These are phyloP conservation scores for Nephelium lappaceum DNA, from an alignment of 345 rosid genomes.

Conservation along the genomic window DNA sequence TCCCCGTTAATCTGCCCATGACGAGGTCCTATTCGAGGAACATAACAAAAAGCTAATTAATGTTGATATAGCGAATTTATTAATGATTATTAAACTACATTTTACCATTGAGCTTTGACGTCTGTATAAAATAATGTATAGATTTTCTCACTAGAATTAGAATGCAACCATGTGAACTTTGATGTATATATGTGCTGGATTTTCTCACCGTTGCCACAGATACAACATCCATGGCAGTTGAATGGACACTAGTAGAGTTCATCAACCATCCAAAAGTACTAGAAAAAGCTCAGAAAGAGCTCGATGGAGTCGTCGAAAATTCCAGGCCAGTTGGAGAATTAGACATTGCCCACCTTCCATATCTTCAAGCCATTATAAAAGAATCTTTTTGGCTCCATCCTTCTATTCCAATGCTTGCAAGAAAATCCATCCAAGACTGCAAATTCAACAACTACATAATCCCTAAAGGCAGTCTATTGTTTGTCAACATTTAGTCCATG, in stretches of 20 bases:
- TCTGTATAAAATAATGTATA: too few relatives aligned
- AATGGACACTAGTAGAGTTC: constrained; percentile 52
- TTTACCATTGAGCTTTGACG: too few relatives aligned
- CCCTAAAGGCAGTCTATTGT: background rate
- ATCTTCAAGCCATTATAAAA: constrained; percentile 46
- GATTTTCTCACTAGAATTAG: too few relatives aligned
- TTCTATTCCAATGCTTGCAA: constrained; percentile 41
- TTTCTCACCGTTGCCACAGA: constrained; percentile 53
- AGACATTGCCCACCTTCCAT: constrained; percentile 36
- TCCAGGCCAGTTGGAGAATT: constrained; percentile 39
- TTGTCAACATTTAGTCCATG: constrained; percentile 32
- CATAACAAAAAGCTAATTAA: too few relatives aligned
- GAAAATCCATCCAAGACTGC: constrained; percentile 35
- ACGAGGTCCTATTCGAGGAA: too few relatives aligned
- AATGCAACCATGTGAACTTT: background rate
- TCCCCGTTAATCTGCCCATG: too few relatives aligned
- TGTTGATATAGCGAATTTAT: too few relatives aligned
- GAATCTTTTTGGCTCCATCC: constrained; percentile 57
- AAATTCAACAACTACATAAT: constrained; percentile 8
- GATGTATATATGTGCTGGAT: constrained; percentile 28
- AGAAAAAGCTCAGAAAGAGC: constrained; percentile 41
- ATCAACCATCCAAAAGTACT: constrained; percentile 43
- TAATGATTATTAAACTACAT: too few relatives aligned
- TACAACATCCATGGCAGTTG: constrained; percentile 39
- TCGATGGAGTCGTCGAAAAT: constrained; percentile 34